A percentile compares a stretch with the other conserved stretches of the same genome.
Evolutionary conservation across 1,284 basidiomycete genomes (phyloP).

Genomic region (Rhodotorula sp.): DNA sequence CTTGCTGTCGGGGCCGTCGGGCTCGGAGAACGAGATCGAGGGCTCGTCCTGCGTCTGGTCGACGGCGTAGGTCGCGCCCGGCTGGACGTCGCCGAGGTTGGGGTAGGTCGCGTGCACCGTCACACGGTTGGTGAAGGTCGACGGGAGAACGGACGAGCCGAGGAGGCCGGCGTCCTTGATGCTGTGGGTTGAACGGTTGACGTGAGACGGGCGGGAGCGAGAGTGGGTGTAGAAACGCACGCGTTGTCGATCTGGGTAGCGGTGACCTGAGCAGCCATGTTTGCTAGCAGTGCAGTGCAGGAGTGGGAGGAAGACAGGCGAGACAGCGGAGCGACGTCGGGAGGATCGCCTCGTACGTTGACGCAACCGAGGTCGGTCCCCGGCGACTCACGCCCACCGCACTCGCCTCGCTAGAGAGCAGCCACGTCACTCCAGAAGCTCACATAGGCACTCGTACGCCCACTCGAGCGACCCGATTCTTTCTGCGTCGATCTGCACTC

Average conservation of each 20-base stretch:
- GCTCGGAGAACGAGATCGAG: conserved; percentile 8
- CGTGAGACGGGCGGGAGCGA: background rate
- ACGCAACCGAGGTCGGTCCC: no score
- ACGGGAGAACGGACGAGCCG: conserved; percentile 7
- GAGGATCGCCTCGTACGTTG: no score
- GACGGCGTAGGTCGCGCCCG: conserved; percentile 8
- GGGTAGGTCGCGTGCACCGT: conserved; percentile 9
- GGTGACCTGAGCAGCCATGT: conserved; percentile 1
- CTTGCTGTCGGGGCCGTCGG: background rate
- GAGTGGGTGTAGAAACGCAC: background rate
- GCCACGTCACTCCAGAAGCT: no score
- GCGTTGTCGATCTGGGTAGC: conserved; percentile 5
- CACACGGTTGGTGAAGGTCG: background rate
- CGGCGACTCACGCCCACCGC: no score
- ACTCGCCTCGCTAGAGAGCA: no score
- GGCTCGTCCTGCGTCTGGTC: conserved; percentile 11
- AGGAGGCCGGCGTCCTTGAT: conserved; percentile 4
- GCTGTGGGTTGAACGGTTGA: background rate
- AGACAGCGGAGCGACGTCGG: background rate
- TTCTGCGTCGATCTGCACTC: no score
- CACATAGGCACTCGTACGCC: no score
- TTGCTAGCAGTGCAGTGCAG: background rate
- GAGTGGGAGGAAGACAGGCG: no score
- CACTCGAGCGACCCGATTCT: no score
- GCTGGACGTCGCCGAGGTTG: conserved; percentile 2